These are phyloP conservation scores for Anacardium occidentale DNA, from an alignment of 345 rosid genomes.

Conservation along the genomic window DNA sequence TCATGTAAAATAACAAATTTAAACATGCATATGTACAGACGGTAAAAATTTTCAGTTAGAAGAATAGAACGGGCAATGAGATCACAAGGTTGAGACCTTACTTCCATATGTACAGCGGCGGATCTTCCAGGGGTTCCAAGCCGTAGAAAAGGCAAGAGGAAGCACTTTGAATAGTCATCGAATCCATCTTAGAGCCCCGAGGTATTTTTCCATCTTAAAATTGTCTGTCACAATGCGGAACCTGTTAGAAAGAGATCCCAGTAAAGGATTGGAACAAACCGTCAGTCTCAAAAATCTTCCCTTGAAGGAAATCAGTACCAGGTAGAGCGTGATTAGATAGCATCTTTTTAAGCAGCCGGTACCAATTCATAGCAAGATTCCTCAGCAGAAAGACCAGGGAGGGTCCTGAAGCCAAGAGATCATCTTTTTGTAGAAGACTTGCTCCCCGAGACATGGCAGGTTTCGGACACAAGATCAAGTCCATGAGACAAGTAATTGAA, in stretches of 20 bases:
- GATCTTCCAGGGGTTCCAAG: neutral
- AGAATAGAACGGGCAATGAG: neutral
- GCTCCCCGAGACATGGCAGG: neutral
- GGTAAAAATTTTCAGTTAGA: no score
- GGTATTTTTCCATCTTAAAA: neutral
- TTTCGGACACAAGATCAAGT: neutral
- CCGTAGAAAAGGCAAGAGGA: neutral
- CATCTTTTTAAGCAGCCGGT: neutral
- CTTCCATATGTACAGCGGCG: neutral
- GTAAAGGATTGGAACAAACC: neutral
- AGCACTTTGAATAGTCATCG: neutral
- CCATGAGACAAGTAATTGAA: slow-evolving; percentile 14
- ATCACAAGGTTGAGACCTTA: neutral
- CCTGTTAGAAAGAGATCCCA: neutral
- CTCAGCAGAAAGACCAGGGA: neutral
- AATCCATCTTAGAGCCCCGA: neutral
- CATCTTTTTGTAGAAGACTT: neutral
- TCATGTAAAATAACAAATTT: no score
- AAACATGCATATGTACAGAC: no score
- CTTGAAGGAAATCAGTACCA: neutral
- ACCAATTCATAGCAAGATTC: neutral
- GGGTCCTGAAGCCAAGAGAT: neutral
- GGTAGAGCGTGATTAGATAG: neutral
- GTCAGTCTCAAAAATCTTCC: neutral
- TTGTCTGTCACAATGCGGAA: neutral